Base-by-base conservation (phyloP, 1,139 yeast genomes). In the Starmera stellimalicola region DNA sequence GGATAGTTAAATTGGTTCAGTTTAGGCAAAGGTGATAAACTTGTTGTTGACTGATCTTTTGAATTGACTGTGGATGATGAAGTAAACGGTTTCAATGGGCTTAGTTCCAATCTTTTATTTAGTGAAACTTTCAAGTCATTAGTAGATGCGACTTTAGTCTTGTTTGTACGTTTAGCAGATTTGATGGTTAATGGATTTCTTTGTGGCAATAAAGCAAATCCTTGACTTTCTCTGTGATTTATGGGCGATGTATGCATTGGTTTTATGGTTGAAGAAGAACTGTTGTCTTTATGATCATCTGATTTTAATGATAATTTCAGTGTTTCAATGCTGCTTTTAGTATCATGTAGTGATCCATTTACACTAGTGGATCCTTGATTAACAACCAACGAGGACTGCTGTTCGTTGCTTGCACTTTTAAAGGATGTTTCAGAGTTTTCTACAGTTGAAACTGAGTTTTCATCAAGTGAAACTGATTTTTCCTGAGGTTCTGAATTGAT, bases 191-290 rank as follows among this genome's bases (percentile, higher is more conserved):
- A 42, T 1, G 72, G 72, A 22, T 60, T 68, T 38, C 67, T 53
- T 7, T 61, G 58, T 0, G 73, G 73, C 30, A 67, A 47, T 16
- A 64, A 54, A 3, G 68, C 67, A 51, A 66, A 66, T 8, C 65
- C 52, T 52, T 60, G 53, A 23, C 51, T 48, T 31, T 48, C 50
- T 23, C 53, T 40, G 9, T 42, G 41, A 4, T 44, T 32, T 11
- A 27, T 33, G 9, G 43, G 43, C 3, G 48, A 44, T 2, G 44
- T 40, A n/a, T n/a, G n/a, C n/a, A n/a, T n/a, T 5, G 32, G 18
- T 4, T 14, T 14, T n/a, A 8, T n/a, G 11, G 11, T 22, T n/a
- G 25, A 22, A n/a, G 25, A 22, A 8, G 12, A n/a, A 22, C 14
- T 22, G 11, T 6, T 5, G n/a, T n/a, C n/a, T n/a, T n/a, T n/a